Evolutionary conservation across 176 grass and related monocot genomes (phyloP), one percentile per base, ranked within the genome.

Genomic region (Tillandsia fasciculata): DNA sequence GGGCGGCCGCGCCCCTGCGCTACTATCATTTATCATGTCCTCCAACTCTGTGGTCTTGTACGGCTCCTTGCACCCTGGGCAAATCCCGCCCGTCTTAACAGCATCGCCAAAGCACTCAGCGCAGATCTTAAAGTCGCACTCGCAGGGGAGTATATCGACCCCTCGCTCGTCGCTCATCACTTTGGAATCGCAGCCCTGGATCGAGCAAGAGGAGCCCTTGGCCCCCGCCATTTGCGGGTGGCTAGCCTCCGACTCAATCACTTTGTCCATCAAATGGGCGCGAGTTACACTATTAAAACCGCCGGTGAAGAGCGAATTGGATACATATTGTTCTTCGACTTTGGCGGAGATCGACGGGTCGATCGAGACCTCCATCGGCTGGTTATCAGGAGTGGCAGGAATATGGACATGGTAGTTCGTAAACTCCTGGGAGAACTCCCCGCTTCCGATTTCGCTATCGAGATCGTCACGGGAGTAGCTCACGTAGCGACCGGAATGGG

Each of bases 91-190:
- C 12, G 61, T 78, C 87, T 93, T 93, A 68, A 93, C 89, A 2
- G 94, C 94, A 65, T 99, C 94, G 1, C 64, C 72, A 52, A 99
- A 99, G 84, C 94, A 99, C 1, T 99, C 89, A 0, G 77, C 72
- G 51, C 94, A 99, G 75, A 99, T 93, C 84, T 90, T 93, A 77
- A 99, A 99, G 78, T 92, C 90, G 9, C 94, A 99, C 66, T 90
- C 94, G 13, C 94, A 99, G 10, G 94, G 94, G 17, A 93, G 77
- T 7, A 99, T 90, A 79, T 93, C 94, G 48, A 79, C 58, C 1
- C 94, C 84, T 9, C 90, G 90, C 89, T 99, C 90, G 49, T 99
- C 94, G 8, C 86, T 90, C 94, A 93, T 88, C 77, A 93, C 84
- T 77, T 99, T 99, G 33, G 49, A 27, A 76, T 99, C 86, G 23